These are phyloP conservation scores for Colletotrichum sp. DNA, from an alignment of 2,329 filamentous ascomycete genomes.

Conservation along the genomic window DNA sequence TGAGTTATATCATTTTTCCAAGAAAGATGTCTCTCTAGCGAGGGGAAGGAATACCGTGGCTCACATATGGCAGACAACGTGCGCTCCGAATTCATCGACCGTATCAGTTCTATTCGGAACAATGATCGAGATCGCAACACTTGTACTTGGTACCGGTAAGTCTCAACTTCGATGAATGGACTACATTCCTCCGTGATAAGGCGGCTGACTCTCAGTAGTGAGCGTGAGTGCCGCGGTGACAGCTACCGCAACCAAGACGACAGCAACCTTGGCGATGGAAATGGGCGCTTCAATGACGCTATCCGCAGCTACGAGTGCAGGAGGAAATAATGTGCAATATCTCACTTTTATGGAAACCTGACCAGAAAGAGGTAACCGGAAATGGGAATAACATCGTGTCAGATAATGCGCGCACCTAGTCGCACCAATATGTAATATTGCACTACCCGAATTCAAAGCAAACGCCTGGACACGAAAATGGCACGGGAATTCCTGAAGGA, in stretches of 20 bases:
- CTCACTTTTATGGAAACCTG: not conserved
- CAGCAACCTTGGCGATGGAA: not conserved
- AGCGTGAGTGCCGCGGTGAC: not conserved
- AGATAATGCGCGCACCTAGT: not conserved
- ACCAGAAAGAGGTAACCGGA: not conserved
- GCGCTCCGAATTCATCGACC: not conserved
- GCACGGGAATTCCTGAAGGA: not conserved
- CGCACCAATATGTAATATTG: not conserved
- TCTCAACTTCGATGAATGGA: not conserved
- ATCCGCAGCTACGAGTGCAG: not conserved
- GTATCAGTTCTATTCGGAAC: constrained; percentile 1
- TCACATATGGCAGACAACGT: not conserved
- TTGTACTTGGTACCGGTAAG: constrained; percentile 1
- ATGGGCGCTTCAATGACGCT: constrained; percentile 2
- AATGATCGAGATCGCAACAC: not conserved
- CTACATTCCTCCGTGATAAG: not conserved
- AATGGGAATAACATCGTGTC: not conserved
- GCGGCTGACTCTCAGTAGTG: not conserved
- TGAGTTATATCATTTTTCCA: not conserved
- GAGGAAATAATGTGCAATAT: not conserved
- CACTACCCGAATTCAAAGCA: not conserved
- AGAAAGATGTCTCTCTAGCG: not conserved
- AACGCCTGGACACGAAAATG: not conserved
- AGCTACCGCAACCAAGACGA: not conserved
- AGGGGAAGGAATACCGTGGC: not conserved